Conservation (phyloP, 257 asterid genomes). For the Hygrophila difformis region DNA sequence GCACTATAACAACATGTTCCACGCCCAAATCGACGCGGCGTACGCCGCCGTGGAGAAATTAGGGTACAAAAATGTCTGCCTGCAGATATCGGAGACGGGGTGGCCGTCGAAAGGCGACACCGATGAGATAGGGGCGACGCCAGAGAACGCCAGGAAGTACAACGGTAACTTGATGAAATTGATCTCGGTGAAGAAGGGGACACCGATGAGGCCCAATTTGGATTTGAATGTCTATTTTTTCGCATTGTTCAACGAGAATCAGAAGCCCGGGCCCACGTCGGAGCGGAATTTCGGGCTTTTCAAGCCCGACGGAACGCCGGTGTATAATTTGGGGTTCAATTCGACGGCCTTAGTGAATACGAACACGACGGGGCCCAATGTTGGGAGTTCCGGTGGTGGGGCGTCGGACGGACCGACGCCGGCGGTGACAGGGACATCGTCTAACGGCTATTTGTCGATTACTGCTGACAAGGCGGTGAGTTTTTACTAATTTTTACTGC, state of each 20-base stretch:
- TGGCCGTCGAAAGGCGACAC: constrained; percentile 90
- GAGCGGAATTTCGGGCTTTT: constrained; percentile 84
- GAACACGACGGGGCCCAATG: constrained; percentile 15
- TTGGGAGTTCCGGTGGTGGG: constrained; percentile 13
- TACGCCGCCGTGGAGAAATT: constrained; percentile 53
- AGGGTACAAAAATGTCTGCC: constrained; percentile 54
- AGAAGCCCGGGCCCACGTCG: constrained; percentile 84
- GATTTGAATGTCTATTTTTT: constrained; percentile 58
- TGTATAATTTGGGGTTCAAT: constrained; percentile 50
- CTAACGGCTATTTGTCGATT: constrained; percentile 41
- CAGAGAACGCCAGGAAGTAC: constrained; percentile 64
- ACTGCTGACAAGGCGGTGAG: constrained; percentile 59
- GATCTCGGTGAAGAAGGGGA: constrained; percentile 50
- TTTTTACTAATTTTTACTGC: background rate
- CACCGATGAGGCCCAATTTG: constrained; percentile 62
- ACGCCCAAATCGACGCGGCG: constrained; percentile 82
- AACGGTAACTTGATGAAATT: constrained; percentile 59
- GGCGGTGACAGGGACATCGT: constrained; percentile 15
- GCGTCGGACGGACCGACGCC: constrained; percentile 16
- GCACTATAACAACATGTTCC: constrained; percentile 69
- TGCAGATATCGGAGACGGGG: constrained; percentile 90
- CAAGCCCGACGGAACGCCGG: constrained; percentile 76
- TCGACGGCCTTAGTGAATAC: constrained; percentile 22
- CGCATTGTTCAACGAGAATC: constrained; percentile 77
- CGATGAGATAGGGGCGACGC: constrained; percentile 72